Conservation (phyloP, 495 filamentous ascomycete species). For the Choiromyces venosus region DNA sequence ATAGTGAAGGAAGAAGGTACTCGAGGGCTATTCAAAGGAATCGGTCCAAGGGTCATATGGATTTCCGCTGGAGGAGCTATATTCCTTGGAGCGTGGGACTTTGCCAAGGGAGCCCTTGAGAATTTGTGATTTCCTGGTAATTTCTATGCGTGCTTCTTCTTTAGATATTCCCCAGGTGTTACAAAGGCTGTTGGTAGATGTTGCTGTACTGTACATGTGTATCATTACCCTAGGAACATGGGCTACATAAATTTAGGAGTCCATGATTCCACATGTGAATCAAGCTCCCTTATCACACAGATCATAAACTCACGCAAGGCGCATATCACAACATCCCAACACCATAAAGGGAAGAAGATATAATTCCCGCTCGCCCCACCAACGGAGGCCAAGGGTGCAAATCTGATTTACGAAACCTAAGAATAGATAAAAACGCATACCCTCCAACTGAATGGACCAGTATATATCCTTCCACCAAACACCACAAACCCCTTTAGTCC, state of each 20-base stretch:
- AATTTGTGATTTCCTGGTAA: constrained; percentile 15
- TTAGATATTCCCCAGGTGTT: background rate
- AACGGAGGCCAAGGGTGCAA: background rate
- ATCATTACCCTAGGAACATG: background rate
- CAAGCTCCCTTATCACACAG: background rate
- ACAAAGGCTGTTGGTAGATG: background rate
- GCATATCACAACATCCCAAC: background rate
- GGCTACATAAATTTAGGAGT: background rate
- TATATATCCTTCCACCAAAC: background rate
- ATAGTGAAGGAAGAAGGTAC: constrained; percentile 67
- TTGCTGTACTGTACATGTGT: background rate
- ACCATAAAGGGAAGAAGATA: background rate
- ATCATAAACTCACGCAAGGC: background rate
- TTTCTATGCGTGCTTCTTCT: background rate
- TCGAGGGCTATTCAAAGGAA: constrained; percentile 76
- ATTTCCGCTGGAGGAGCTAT: constrained; percentile 90
- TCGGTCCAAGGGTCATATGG: constrained; percentile 86
- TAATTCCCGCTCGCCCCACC: background rate
- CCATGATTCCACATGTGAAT: background rate
- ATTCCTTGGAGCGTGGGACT: constrained; percentile 94
- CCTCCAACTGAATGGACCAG: background rate
- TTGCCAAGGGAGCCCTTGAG: constrained; percentile 68
- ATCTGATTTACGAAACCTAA: background rate
- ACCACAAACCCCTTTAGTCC: constrained; percentile 3
- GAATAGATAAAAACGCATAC: background rate